Conservation (phyloP, 306 rosid species). For the Begonia peltatifolia region DNA sequence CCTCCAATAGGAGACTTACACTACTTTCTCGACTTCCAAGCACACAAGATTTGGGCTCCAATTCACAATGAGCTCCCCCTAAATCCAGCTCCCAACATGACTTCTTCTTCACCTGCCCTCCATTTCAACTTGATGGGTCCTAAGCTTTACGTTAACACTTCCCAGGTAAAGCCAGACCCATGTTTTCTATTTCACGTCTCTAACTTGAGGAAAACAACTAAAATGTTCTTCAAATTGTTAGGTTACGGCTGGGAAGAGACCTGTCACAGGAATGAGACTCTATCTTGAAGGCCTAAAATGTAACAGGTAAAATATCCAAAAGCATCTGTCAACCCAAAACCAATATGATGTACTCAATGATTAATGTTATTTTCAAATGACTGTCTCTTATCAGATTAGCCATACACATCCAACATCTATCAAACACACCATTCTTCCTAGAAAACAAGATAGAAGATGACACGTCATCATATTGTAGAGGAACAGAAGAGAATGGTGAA, state of each 20-base stretch:
- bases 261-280: slow-evolving; percentile 84
- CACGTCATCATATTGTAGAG: slow-evolving; percentile 28
- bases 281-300: slow-evolving; percentile 87
- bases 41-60: slow-evolving; percentile 79
- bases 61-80: slow-evolving; percentile 67
- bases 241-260: slow-evolving; percentile 59
- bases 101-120: slow-evolving; percentile 33
- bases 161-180: slow-evolving; percentile 24
- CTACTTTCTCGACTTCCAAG: slow-evolving; percentile 81
- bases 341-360: too few species aligned
- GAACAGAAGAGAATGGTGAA: slow-evolving; percentile 41
- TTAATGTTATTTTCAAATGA: too few species aligned
- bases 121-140: slow-evolving; percentile 73
- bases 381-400: slow-evolving; percentile 37
- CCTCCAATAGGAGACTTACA: slow-evolving; percentile 70
- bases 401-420: slow-evolving; percentile 70
- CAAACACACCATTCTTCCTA: slow-evolving; percentile 43
- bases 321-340: too few species aligned
- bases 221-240: slow-evolving; percentile 4
- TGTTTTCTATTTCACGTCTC: too few species aligned
- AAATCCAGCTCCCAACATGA: slow-evolving; percentile 46
- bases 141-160: slow-evolving; percentile 49
- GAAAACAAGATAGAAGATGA: slow-evolving; percentile 28
- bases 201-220: too few species aligned
- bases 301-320: slow-evolving; percentile 37